Conservation (phyloP, 2,329 filamentous ascomycete genomes). For the Xylaria sp. region DNA sequence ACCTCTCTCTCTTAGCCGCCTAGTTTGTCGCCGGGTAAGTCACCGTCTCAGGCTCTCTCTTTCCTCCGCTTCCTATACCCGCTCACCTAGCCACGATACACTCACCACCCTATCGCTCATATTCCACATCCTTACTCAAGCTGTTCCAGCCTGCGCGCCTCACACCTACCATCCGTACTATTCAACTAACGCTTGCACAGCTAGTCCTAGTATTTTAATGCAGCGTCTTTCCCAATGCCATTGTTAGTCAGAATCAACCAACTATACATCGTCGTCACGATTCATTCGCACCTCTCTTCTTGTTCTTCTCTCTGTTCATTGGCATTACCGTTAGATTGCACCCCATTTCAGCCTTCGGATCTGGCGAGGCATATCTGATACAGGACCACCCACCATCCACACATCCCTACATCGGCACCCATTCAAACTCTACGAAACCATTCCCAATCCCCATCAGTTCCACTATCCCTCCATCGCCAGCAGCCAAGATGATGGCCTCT, state of each 20-base stretch:
- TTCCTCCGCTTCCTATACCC: no score
- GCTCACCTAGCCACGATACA: not conserved
- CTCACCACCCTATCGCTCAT: not conserved
- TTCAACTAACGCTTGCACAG: constrained; percentile 17
- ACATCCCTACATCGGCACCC: not conserved
- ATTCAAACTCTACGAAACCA: not conserved
- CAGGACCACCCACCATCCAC: constrained; percentile 4
- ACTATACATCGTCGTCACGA: not conserved
- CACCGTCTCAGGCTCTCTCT: not conserved
- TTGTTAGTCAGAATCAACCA: not conserved
- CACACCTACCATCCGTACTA: not conserved
- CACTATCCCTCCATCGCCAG: not conserved
- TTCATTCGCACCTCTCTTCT: constrained; percentile 5
- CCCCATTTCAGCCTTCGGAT: not conserved
- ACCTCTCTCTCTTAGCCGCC: constrained; percentile 17
- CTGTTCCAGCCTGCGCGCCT: not conserved
- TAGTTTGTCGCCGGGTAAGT: constrained; percentile 14
- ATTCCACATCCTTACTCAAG: not conserved
- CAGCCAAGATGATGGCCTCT: constrained; percentile 36
- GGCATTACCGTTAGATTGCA: constrained; percentile 17
- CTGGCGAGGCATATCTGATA: constrained; percentile 4
- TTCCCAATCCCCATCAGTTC: not conserved
- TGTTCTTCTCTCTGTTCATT: constrained; percentile 3
- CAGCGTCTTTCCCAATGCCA: not conserved
- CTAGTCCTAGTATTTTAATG: not conserved